Evolutionary conservation across 768 basidiomycete species (phyloP).

Genomic region (Lactarius psammicola): DNA sequence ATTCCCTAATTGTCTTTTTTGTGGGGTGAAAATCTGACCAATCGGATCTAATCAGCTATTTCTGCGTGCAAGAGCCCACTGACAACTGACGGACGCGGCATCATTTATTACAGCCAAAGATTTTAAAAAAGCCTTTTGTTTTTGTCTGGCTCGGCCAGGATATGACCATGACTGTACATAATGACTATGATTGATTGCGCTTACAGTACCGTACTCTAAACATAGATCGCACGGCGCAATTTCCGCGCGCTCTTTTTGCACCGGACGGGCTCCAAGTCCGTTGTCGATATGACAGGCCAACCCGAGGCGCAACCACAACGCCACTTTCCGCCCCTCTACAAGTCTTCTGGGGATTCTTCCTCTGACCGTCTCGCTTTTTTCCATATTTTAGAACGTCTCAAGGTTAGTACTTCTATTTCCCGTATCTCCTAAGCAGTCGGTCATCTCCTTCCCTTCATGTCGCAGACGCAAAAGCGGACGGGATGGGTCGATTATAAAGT

Average conservation of each 20-base stretch:
- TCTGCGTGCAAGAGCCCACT: too few relatives aligned
- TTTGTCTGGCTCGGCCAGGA: too few relatives aligned
- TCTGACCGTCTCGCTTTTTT: conserved; percentile 84
- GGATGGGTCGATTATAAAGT: conserved; percentile 91
- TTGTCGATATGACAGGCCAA: conserved; percentile 30
- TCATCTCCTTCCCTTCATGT: not conserved
- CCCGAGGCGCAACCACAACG: conserved; percentile 38
- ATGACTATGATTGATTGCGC: too few relatives aligned
- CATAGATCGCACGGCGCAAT: too few relatives aligned
- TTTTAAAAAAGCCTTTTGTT: too few relatives aligned
- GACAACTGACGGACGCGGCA: too few relatives aligned
- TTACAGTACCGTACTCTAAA: too few relatives aligned
- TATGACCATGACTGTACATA: too few relatives aligned
- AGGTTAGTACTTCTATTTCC: conserved; percentile 49
- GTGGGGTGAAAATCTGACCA: too few relatives aligned
- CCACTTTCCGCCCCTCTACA: conserved; percentile 60
- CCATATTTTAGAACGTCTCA: conserved; percentile 83
- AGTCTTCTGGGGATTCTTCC: conserved; percentile 49
- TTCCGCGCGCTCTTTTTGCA: too few relatives aligned
- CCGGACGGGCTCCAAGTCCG: not conserved
- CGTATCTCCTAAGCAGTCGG: not conserved
- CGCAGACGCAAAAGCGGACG: conserved; percentile 91
- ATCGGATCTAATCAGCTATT: too few relatives aligned
- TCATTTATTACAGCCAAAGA: too few relatives aligned
- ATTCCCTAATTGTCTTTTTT: not conserved